phyloP scores from a whole-genome alignment of 2,329 filamentous ascomycete genomes.

The Alternaria dauci region DNA sequence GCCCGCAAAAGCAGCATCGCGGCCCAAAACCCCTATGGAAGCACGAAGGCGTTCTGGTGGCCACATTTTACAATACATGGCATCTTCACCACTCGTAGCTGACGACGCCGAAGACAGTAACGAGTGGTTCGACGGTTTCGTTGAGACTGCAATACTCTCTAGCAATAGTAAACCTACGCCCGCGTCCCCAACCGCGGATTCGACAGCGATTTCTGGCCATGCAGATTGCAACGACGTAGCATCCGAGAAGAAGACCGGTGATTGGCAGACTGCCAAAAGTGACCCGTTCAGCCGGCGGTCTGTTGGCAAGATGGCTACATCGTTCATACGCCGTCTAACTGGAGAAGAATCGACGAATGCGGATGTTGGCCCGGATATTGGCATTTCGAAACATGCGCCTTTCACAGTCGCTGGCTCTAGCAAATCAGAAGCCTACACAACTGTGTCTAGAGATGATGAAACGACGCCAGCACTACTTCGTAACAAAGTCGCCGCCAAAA shows the following conservation, averaged over 20 bases:
- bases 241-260: conserved; percentile 38
- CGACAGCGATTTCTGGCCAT: conserved; percentile 52
- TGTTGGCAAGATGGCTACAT: conserved; percentile 21
- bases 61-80: conserved; percentile 4
- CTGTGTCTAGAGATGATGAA: background rate
- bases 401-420: background rate
- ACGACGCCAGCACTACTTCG: background rate
- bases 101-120: conserved; percentile 6
- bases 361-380: background rate
- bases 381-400: background rate
- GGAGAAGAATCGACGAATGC: conserved; percentile 19
- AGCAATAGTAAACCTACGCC: conserved; percentile 55
- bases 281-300: conserved; percentile 38
- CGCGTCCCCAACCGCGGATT: conserved; percentile 52
- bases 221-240: conserved; percentile 38
- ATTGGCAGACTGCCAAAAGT: conserved; percentile 36
- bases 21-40: conserved; percentile 18
- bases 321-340: conserved; percentile 40
- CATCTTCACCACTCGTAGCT: conserved; percentile 24
- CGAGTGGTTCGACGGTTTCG: conserved; percentile 5
- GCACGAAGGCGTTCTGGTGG: conserved; percentile 3
- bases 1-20: conserved; percentile 7
- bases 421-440: background rate
- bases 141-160: conserved; percentile 41
- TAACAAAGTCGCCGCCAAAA: background rate